Base-by-base conservation (phyloP, 306 rosid genomes). In the Morella rubra region DNA sequence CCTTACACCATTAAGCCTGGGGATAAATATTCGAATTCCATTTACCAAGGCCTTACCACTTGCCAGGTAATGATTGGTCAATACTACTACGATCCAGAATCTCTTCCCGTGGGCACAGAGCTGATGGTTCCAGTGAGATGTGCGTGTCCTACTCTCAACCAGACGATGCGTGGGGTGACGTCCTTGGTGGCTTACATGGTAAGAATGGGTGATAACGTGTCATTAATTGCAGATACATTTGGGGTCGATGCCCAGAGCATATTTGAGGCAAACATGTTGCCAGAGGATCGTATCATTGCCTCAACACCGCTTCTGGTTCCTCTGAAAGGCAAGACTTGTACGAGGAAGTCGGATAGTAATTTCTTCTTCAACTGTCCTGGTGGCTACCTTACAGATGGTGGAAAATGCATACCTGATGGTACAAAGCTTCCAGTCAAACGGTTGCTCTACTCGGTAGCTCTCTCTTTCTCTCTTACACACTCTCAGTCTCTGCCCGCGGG, bases 81-180 rank as follows among this genome's bases (percentile, higher is more conserved):
- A n/a, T n/a, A n/a, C n/a, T n/a, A n/a, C n/a, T n/a, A n/a, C n/a
- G n/a, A n/a, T n/a, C n/a, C n/a, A n/a, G n/a, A n/a, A n/a, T n/a
- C n/a, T 50, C 85, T 91, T n/a, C 2, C 15, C 3, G 44, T 0
- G 4, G 86, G 83, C n/a, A 1, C n/a, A 37, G 4, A 14, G 19
- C 0, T 91, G 13, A 42, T 53, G 3, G 89, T 89, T n/a, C 97
- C 94, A 2, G 89, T 91, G 7, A n/a, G 90, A n/a, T 91, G 97
- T 10, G 94, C 90, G 1, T 89, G 94, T 70, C 94, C 91, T 0
- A 89, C 93, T 0, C 8, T 20, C 42, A 77, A 58, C 24, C 94
- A 89, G 78, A 52, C 10, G 0, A 79, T 80, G 11, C 59, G 58
- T 1, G 97, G 89, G 1, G 64, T 83, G 72, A 87, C 80, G 58